Conservation (phyloP, 2,329 filamentous ascomycete species). For the Bipolaris oryzae region DNA sequence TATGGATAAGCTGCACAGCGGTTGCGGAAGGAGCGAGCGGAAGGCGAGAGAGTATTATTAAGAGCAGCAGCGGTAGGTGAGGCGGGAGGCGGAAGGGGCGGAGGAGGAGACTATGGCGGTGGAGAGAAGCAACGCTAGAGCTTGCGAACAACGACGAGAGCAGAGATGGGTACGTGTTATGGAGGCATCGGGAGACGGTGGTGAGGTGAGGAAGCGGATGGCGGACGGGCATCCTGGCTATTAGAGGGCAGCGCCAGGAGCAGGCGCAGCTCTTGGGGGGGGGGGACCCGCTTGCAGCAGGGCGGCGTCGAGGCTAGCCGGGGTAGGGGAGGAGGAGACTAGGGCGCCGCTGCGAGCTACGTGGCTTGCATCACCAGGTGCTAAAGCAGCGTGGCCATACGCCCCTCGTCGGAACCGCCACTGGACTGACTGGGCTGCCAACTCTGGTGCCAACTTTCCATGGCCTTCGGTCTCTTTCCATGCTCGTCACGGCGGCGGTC, state of each 20-base stretch:
- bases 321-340: constrained; percentile 3
- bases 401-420: constrained; percentile 17
- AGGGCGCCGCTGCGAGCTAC: constrained; percentile 2
- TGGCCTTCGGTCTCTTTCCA: constrained; percentile 18
- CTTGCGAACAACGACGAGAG: constrained; percentile 37
- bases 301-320: constrained; percentile 24
- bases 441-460: constrained; percentile 22
- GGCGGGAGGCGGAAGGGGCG: not conserved
- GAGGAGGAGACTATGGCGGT: not conserved
- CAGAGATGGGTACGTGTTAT: constrained; percentile 32
- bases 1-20: constrained; percentile 20
- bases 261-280: constrained; percentile 12
- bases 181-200: constrained; percentile 37
- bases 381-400: constrained; percentile 20
- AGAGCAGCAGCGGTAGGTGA: constrained; percentile 16
- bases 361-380: constrained; percentile 19
- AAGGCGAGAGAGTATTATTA: constrained; percentile 32
- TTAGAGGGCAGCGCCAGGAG: constrained; percentile 19
- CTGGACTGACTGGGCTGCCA: not conserved
- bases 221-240: constrained; percentile 23
- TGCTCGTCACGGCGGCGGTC: constrained; percentile 1
- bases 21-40: constrained; percentile 38
- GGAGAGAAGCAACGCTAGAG: constrained; percentile 30
- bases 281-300: constrained; percentile 6
- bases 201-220: constrained; percentile 31